A percentile compares a stretch with the other conserved stretches of the same genome.
Evolutionary conservation across 352 stramenopile species (phyloP).

Genomic region (Pythium aristosporum): DNA sequence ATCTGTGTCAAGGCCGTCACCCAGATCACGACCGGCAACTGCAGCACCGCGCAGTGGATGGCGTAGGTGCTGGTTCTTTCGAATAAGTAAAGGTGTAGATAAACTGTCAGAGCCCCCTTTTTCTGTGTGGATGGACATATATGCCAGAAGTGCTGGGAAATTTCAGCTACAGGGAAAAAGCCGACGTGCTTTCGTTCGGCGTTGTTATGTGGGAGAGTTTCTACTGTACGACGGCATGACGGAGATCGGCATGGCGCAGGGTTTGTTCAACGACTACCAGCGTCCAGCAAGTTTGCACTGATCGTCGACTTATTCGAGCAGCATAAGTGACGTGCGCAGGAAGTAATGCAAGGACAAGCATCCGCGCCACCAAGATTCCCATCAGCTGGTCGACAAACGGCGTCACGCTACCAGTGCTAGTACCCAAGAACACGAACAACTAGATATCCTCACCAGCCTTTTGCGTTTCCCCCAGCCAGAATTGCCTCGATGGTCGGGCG

Average conservation of each 20-base stretch:
- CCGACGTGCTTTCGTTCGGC: conserved; percentile 92
- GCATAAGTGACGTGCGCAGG: neutral
- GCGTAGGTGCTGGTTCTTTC: conserved; percentile 44
- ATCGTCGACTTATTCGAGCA: conserved; percentile 38
- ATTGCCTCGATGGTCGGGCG: too few relatives aligned
- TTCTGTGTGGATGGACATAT: neutral
- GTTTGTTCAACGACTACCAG: conserved; percentile 77
- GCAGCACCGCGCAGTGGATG: conserved; percentile 87
- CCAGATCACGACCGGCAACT: conserved; percentile 92
- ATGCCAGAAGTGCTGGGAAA: conserved; percentile 87
- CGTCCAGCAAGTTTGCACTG: conserved; percentile 64
- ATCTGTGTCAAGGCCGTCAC: conserved; percentile 90
- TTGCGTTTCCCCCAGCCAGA: too few relatives aligned
- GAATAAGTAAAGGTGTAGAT: too few relatives aligned
- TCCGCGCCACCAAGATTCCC: too few relatives aligned
- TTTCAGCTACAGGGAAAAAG: conserved; percentile 92
- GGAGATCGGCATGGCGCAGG: conserved; percentile 80
- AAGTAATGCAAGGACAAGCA: neutral
- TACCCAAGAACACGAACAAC: too few relatives aligned
- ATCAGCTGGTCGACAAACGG: too few relatives aligned
- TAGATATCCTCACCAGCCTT: too few relatives aligned
- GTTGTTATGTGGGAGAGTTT: conserved; percentile 95
- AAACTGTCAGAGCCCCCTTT: neutral
- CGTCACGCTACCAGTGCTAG: too few relatives aligned
- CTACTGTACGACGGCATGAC: conserved; percentile 89